These are phyloP conservation scores for Penicillium brevicompactum DNA, from an alignment of 2,329 filamentous ascomycete species.

Conservation along the genomic window DNA sequence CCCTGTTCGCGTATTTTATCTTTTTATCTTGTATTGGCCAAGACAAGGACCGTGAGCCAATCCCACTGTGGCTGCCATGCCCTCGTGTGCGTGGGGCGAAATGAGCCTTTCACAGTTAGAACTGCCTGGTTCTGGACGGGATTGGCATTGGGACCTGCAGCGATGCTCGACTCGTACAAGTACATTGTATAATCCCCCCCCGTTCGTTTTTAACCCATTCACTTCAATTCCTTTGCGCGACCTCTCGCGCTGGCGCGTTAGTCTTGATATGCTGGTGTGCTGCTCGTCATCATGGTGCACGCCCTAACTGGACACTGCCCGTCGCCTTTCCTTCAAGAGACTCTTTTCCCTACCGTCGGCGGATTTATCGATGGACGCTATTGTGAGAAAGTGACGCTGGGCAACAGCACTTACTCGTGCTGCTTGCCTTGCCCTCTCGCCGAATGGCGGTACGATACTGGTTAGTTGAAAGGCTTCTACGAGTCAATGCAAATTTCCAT, in stretches of 20 bases:
- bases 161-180: neutral
- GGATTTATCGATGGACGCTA: conserved; percentile 67
- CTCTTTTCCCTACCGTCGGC: conserved; percentile 59
- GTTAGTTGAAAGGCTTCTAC: conserved; percentile 37
- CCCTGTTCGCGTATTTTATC: neutral
- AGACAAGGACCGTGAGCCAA: conserved; percentile 1
- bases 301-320: conserved; percentile 58
- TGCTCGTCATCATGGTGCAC: conserved; percentile 24
- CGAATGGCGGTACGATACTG: conserved; percentile 69
- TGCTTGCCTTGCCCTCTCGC: conserved; percentile 89
- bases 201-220: neutral
- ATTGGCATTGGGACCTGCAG: neutral
- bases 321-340: conserved; percentile 68
- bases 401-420: conserved; percentile 61
- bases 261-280: conserved; percentile 18
- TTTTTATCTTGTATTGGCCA: neutral
- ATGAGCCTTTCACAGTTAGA: no score
- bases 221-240: conserved; percentile 9
- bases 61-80: neutral
- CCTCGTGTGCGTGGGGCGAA: conserved; percentile 2
- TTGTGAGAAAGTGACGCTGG: conserved; percentile 51
- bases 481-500: no score
- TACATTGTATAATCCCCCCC: neutral
- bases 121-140: no score
- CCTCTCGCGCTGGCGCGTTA: conserved; percentile 29